Conservation (phyloP, 495 filamentous ascomycete species). For the Staphylotrichum longicolle region DNA sequence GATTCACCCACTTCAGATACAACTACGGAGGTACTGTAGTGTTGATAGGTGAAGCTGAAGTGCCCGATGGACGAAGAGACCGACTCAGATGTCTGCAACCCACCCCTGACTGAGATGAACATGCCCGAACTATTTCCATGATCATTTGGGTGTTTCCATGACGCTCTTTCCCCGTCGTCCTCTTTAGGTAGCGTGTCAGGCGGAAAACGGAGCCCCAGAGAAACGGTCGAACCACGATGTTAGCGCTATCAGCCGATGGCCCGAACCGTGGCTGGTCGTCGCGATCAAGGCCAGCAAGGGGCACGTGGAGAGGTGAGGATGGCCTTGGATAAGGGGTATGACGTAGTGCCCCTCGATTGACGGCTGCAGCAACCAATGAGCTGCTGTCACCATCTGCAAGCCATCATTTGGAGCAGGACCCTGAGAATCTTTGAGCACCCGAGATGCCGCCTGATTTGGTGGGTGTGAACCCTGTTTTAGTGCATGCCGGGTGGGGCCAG, state of each 20-base stretch:
- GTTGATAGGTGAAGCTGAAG: background rate
- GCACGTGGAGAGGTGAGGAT: conserved; percentile 12
- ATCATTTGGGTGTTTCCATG: no score
- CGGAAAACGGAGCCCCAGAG: no score
- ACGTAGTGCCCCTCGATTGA: conserved; percentile 21
- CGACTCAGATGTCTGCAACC: background rate
- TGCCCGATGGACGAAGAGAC: background rate
- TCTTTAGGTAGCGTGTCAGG: no score
- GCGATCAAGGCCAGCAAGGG: conserved; percentile 1
- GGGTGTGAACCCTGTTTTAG: conserved; percentile 34
- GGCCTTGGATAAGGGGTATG: conserved; percentile 17
- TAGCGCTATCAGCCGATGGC: background rate
- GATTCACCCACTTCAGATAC: no score
- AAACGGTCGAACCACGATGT: no score
- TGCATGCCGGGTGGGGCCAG: conserved; percentile 10
- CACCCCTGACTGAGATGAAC: background rate
- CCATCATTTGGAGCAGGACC: conserved; percentile 36
- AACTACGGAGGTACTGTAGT: no score
- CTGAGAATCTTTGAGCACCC: conserved; percentile 30
- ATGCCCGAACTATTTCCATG: background rate
- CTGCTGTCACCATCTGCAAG: conserved; percentile 29
- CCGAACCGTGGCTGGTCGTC: conserved; percentile 1
- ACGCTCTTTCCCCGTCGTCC: no score
- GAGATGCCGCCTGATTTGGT: conserved; percentile 23
- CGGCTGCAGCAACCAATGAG: conserved; percentile 19